These are phyloP conservation scores for Calocera cornea DNA, from an alignment of 768 basidiomycete species.

Conservation along the genomic window DNA sequence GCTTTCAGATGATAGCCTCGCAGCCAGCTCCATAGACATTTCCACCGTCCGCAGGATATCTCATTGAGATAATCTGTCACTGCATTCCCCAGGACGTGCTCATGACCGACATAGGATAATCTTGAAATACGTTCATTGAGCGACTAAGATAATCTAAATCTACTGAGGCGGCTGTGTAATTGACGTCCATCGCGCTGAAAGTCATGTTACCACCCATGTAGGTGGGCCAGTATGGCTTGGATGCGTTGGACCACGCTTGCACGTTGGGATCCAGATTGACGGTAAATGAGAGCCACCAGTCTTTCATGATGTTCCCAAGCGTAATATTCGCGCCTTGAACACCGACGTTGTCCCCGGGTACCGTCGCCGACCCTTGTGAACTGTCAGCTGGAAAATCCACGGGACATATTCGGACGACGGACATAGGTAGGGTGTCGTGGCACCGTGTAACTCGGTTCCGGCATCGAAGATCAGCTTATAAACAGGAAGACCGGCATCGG, in stretches of 20 bases:
- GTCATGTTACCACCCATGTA: not conserved
- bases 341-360: not conserved
- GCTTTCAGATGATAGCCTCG: no score
- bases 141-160: no score
- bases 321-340: not conserved
- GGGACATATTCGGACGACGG: not conserved
- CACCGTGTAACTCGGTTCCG: not conserved
- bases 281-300: not conserved
- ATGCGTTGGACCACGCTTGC: not conserved
- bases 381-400: not conserved
- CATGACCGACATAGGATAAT: no score
- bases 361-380: not conserved
- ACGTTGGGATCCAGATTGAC: not conserved
- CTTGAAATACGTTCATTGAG: no score
- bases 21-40: no score
- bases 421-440: not conserved
- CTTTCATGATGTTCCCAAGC: not conserved
- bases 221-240: not conserved
- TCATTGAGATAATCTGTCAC: no score
- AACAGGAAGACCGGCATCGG: not conserved
- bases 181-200: not conserved
- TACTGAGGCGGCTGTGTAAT: no score
- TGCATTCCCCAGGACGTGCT: no score
- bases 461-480: slow-evolving; percentile 1
- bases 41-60: no score